A percentile compares a stretch with the other conserved stretches of the same genome.
These are phyloP conservation scores for Spergularia bocconei DNA, from an alignment of 148 eudicot genomes.

Conservation along the genomic window DNA sequence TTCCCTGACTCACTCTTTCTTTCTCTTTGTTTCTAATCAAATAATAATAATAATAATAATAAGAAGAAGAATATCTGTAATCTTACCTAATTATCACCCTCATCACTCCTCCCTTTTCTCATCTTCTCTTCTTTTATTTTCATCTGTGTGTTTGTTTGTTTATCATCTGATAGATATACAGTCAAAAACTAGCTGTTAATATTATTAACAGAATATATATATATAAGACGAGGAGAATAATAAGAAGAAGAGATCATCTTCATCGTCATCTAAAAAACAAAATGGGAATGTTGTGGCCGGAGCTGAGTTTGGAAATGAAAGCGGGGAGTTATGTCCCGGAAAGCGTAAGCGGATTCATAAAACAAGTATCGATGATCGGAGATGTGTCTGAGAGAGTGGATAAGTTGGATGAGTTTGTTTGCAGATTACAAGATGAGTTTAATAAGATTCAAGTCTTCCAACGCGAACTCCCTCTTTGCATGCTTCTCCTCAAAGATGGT, in stretches of 20 bases:
- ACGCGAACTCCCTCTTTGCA: slow-evolving; percentile 68
- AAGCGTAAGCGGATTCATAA: slow-evolving; percentile 35
- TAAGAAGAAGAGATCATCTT: neutral
- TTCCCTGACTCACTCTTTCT: neutral
- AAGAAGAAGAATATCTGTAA: slow-evolving; percentile 13
- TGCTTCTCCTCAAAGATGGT: slow-evolving; percentile 74
- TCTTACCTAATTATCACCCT: slow-evolving; percentile 12
- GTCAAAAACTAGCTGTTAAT: no score
- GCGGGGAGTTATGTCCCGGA: slow-evolving; percentile 34
- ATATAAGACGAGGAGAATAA: no score
- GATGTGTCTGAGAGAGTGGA: slow-evolving; percentile 32
- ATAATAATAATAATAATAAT: no score
- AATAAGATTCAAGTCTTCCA: slow-evolving; percentile 61
- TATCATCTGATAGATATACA: no score
- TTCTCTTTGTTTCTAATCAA: no score
- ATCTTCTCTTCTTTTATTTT: neutral
- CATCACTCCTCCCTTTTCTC: slow-evolving; percentile 14
- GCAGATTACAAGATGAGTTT: slow-evolving; percentile 51
- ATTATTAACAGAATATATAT: no score
- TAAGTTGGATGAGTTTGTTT: slow-evolving; percentile 46
- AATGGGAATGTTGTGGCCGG: slow-evolving; percentile 49
- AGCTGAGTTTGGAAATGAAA: slow-evolving; percentile 44
- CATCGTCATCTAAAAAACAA: neutral
- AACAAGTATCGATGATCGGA: slow-evolving; percentile 36
- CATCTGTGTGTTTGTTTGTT: no score